Percentiles rank a stretch among this genome's conserved stretches.
Conservation (phyloP, 2,329 filamentous ascomycete genomes). For the Fusarium xyrophilum region DNA sequence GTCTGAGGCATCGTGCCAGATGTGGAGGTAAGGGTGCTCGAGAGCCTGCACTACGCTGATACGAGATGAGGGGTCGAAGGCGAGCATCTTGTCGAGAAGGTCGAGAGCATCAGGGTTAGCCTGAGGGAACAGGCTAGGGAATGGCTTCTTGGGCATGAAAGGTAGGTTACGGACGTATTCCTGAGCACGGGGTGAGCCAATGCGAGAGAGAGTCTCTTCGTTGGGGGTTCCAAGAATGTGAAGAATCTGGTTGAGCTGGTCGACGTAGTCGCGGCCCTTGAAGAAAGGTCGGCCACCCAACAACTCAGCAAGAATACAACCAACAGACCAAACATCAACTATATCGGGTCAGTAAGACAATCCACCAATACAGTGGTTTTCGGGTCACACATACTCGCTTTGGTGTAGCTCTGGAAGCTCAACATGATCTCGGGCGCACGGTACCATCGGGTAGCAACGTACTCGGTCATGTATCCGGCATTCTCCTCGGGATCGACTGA, state of each 20-base stretch:
- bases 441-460: constrained; percentile 97
- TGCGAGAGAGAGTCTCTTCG: constrained; percentile 90
- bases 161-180: constrained; percentile 98
- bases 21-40: constrained; percentile 94
- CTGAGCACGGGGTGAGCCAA: constrained; percentile 93
- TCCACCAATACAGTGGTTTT: neutral
- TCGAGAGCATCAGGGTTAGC: constrained; percentile 97
- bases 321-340: constrained; percentile 99
- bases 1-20: constrained; percentile 98
- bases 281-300: constrained; percentile 97
- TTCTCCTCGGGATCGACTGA: constrained; percentile 98
- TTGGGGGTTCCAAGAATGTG: constrained; percentile 97
- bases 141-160: constrained; percentile 91
- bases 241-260: constrained; percentile 98
- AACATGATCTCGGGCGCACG: constrained; percentile 97
- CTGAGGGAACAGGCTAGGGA: constrained; percentile 86
- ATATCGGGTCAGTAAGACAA: constrained; percentile 17
- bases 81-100: constrained; percentile 94
- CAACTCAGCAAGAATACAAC: constrained; percentile 95
- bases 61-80: constrained; percentile 92
- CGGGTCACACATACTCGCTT: constrained; percentile 82
- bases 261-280: constrained; percentile 98
- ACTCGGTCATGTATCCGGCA: constrained; percentile 99
- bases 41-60: constrained; percentile 95
- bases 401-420: constrained; percentile 99